Base-by-base conservation (phyloP, 192 early-diverging fungal genomes). In the Coemansia sp. region DNA sequence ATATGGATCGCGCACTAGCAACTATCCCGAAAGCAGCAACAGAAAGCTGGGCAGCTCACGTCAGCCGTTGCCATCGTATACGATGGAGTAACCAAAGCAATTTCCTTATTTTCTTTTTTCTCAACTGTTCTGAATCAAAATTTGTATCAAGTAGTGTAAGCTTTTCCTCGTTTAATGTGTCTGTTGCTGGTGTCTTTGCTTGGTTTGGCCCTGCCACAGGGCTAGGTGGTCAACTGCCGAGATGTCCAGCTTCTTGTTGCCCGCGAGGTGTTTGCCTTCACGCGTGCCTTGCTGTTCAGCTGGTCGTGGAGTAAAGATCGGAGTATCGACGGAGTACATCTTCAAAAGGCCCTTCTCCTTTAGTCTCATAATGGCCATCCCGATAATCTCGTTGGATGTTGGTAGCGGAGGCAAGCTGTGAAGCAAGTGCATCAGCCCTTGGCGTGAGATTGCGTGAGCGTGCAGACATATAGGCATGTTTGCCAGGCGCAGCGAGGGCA, bases 381-480 rank as follows among this genome's bases (percentile, higher is more conserved):
- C 60, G 19, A 75, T 61, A 4, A 62, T 62, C 19, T 68, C 67
- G 9, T 53, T 44, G 4, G 63, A 62, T 0, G 41, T 47, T 15
- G 72, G 72, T 41, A 42, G 34, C 15, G 27, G 40, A 13, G 37
- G 31, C n/a, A 75, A 30, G 22, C 68, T 31, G 13, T 40, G 23
- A 29, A 69, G 30, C 15, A 75, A 53, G 15, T 28, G 44, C 25
- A 34, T 28, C 13, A 59, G 52, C 20, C 67, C 67, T 40, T 68
- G 61, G 14, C 40, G 59, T 20, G 67, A 75, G 5, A 75, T 55
- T 13, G 72, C 72, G 19, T 75, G 67, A 0, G 72, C 72, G 14
- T 75, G 63, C 27, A 75, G 41, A 29, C 72, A 68, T 17, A 75
- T 64, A 10, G 67, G 67, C 72, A 75, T 75, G 20, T 65, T 68